Conservation (phyloP, 176 grass and related monocot genomes). For the Carex parvula region DNA sequence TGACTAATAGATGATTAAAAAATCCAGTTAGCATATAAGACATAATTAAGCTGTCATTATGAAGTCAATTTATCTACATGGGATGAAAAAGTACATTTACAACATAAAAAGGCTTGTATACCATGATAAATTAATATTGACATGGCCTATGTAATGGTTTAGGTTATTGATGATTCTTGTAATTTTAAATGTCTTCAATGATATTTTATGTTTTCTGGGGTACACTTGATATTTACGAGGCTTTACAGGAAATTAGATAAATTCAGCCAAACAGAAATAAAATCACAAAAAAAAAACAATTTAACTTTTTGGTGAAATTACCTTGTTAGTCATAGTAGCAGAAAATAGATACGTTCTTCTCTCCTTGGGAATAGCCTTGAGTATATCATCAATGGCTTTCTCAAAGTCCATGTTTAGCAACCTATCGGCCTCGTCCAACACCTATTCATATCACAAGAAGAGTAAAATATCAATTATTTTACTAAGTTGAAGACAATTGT, state of each 20-base stretch:
- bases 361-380: slow-evolving; percentile 83
- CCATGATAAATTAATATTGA: not conserved
- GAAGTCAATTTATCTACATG: not conserved
- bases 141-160: not conserved
- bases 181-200: not conserved
- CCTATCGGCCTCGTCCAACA: slow-evolving; percentile 87
- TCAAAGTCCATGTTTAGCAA: slow-evolving; percentile 92
- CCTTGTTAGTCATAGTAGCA: slow-evolving; percentile 96
- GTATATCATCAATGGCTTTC: slow-evolving; percentile 83
- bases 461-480: slow-evolving; percentile 6
- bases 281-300: not conserved
- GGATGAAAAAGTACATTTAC: not conserved
- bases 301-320: slow-evolving; percentile 4
- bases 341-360: slow-evolving; percentile 84
- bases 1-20: not conserved
- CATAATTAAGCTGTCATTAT: not conserved
- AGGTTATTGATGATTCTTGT: not conserved
- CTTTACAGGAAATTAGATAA: not conserved
- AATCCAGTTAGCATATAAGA: not conserved
- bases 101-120: not conserved
- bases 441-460: slow-evolving; percentile 37
- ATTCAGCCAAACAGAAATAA: not conserved
- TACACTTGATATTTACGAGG: not conserved
- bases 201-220: not conserved
- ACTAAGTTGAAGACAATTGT: not conserved